A percentile compares a stretch with the other conserved stretches of the same genome.
These are phyloP conservation scores for Phaffomyces antillensis DNA, from an alignment of 805 yeast genomes.

Conservation along the genomic window DNA sequence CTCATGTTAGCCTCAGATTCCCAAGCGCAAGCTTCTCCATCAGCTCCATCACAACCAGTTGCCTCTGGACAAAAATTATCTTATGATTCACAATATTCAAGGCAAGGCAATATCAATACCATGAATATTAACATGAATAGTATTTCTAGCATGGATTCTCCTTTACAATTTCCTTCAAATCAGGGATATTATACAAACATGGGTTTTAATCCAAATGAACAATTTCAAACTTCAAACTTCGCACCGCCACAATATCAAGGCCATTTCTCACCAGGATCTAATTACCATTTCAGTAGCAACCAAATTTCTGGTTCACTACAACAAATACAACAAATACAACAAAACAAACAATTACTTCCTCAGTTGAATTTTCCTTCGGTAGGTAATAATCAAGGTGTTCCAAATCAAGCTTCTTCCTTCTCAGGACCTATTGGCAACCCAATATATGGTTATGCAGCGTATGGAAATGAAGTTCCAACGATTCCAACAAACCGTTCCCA, in stretches of 20 bases:
- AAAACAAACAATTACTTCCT: slow-evolving; percentile 6
- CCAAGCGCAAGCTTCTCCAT: background rate
- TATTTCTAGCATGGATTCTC: background rate
- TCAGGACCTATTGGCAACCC: background rate
- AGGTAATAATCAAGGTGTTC: background rate
- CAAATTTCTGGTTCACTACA: background rate
- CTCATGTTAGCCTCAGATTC: background rate
- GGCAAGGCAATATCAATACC: background rate
- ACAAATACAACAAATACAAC: background rate
- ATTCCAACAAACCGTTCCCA: slow-evolving; percentile 1
- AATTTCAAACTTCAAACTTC: slow-evolving; percentile 1
- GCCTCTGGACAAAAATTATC: background rate
- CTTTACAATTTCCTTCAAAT: slow-evolving; percentile 7
- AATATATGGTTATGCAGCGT: background rate
- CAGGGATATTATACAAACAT: background rate
- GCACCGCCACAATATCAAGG: slow-evolving; percentile 2
- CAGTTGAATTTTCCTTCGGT: slow-evolving; percentile 8
- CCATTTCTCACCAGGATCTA: background rate
- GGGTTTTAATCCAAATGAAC: background rate
- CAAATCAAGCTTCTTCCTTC: slow-evolving; percentile 2
- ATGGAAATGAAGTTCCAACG: background rate
- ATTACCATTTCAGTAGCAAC: background rate
- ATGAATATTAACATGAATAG: background rate
- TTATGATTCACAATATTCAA: background rate
- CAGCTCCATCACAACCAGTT: background rate